Percentiles rank a stretch among this genome's conserved stretches.
phyloP scores from a whole-genome alignment of 805 yeast species.

The Ogataea naganishii region DNA sequence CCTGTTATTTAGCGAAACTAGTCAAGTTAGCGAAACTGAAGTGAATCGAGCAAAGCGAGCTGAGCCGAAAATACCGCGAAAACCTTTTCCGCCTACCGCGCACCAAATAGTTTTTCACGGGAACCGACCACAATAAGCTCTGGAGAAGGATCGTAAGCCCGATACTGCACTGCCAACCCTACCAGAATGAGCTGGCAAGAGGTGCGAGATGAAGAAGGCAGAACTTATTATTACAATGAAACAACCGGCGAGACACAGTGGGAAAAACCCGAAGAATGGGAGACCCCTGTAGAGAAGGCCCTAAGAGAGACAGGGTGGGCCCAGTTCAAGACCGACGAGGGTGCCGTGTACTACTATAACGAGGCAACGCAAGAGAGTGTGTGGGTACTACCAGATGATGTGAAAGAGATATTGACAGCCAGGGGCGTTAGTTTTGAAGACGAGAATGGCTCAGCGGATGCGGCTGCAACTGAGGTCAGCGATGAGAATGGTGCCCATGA shows the following conservation, averaged over 20 bases:
- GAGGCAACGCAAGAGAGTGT: slow-evolving; percentile 54
- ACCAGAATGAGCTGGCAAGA: slow-evolving; percentile 50
- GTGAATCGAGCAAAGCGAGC: too few species aligned
- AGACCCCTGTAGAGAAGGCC: slow-evolving; percentile 32
- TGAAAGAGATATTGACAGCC: slow-evolving; percentile 11
- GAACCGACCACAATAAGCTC: too few species aligned
- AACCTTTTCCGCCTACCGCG: too few species aligned
- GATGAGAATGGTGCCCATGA: slow-evolving; percentile 4
- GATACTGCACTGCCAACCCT: too few species aligned
- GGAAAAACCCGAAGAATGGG: slow-evolving; percentile 63
- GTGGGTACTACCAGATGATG: slow-evolving; percentile 70
- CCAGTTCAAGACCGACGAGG: slow-evolving; percentile 41
- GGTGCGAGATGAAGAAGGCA: slow-evolving; percentile 54
- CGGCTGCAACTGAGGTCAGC: slow-evolving; percentile 3
- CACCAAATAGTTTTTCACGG: too few species aligned
- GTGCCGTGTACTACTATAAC: slow-evolving; percentile 65
- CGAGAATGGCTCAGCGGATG: slow-evolving; percentile 6
- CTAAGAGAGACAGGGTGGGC: slow-evolving; percentile 48
- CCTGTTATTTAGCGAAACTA: too few species aligned
- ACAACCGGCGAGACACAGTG: slow-evolving; percentile 66
- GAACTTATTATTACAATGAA: slow-evolving; percentile 61
- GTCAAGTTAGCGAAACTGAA: too few species aligned
- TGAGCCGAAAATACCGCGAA: too few species aligned
- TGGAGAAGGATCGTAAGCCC: too few species aligned
- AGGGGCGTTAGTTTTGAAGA: slow-evolving; percentile 7